Base-by-base conservation (phyloP, 31 red algal genomes). In the Porphyra umbilicalis region DNA sequence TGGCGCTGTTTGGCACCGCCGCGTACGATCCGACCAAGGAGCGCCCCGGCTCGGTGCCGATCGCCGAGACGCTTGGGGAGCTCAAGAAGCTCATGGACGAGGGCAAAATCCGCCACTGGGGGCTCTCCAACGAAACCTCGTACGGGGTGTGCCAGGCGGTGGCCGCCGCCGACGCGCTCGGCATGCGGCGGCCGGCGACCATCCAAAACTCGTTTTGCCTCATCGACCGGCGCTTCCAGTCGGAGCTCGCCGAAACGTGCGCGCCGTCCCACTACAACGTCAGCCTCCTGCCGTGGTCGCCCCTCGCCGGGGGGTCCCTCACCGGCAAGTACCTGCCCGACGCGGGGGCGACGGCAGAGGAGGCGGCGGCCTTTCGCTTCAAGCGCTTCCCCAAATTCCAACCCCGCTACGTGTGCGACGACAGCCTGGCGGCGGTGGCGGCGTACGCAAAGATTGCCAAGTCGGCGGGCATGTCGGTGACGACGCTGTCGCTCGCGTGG, bases 401-500 rank as follows among this genome's bases (percentile, higher is more conserved):
- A 29, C 30, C 57, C 25, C 13, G 57, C 33, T 20, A 80, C 67
- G 36, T 34, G 2, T 74, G 89, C 34, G 16, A 39, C 5, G 32
- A 81, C 15, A n/a, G 57, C 36, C 30, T 84, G 44, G 34, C 32
- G 35, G 90, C 88, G 3, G 90, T 86, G 31, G 39, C 76, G 39
- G 76, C 36, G 38, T 96, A 95, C 75, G 67, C 38, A 6, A 35
- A 90, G 30, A 35, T 98, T 34, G 96, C 96, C 29, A 38, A 84
- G 25, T 77, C 88, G 25, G 36, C 32, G 34, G 85, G 88, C 34
- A 93, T 96, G 82, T 83, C 83, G 31, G 85, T 87, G 16, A 79
- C 93, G 31, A 80, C 85, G 36, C 36, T 96, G 77, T 90, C 93
- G 32, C 76, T 92, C 33, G 86, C 90, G 0, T 98, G 89, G 82